Percentiles rank a stretch among this genome's conserved stretches.
Evolutionary conservation across 2,329 filamentous ascomycete genomes (phyloP).

Genomic region (Trichoderma semiorbis): DNA sequence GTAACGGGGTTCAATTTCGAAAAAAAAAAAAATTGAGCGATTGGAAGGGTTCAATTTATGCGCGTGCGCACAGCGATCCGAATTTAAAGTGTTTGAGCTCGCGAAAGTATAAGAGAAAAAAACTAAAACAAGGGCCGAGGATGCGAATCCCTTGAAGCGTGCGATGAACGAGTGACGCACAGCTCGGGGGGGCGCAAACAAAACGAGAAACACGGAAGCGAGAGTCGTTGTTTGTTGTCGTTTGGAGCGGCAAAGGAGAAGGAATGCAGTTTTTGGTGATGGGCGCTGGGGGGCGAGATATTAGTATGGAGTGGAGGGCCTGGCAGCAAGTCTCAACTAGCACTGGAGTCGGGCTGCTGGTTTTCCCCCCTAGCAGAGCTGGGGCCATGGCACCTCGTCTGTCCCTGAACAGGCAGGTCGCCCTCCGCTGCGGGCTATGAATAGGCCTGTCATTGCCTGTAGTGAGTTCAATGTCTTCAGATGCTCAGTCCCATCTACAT

Average conservation of each 20-base stretch:
- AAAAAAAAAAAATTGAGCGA: background rate
- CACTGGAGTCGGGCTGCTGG: background rate
- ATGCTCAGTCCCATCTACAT: background rate
- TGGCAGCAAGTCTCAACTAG: background rate
- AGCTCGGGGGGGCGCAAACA: background rate
- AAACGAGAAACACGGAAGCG: background rate
- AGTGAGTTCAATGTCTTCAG: background rate
- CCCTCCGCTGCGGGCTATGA: background rate
- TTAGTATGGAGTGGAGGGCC: background rate
- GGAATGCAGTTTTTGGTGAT: background rate
- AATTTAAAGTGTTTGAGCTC: background rate
- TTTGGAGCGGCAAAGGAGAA: background rate
- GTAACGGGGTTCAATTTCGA: background rate
- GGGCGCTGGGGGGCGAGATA: background rate
- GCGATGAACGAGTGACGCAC: constrained; percentile 12
- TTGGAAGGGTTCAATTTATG: background rate
- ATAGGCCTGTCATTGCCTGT: background rate
- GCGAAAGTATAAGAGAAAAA: background rate
- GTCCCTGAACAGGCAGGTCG: background rate
- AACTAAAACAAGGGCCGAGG: background rate
- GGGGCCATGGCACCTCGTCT: background rate
- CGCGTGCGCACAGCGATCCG: background rate
- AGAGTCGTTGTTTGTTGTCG: constrained; percentile 1
- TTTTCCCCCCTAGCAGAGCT: background rate
- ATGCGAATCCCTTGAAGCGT: background rate